phyloP scores from a whole-genome alignment of 495 filamentous ascomycete genomes.

The Penicillium steckii region DNA sequence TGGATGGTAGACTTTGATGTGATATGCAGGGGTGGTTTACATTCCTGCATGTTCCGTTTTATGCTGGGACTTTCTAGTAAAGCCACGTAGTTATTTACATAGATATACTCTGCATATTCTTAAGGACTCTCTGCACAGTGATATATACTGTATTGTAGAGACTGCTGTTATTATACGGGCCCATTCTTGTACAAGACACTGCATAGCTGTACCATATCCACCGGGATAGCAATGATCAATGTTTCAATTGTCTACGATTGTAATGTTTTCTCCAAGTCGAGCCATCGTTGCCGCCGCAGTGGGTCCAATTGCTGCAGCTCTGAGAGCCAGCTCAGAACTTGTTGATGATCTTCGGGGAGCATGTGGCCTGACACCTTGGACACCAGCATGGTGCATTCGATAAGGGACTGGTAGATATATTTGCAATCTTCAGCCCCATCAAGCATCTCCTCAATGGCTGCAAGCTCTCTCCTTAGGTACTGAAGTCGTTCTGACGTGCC shows the following conservation, averaged over 20 bases:
- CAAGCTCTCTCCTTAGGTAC: conserved; percentile 68
- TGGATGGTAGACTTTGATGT: too few species aligned
- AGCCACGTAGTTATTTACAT: neutral
- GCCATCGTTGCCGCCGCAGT: conserved; percentile 66
- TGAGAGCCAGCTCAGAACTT: conserved; percentile 58
- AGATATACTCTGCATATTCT: too few species aligned
- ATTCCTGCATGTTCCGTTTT: neutral
- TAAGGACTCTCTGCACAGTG: too few species aligned
- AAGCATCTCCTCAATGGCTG: conserved; percentile 67
- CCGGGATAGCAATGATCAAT: neutral
- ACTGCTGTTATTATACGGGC: neutral
- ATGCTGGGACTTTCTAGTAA: neutral
- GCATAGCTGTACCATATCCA: neutral
- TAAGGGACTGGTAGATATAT: conserved; percentile 76
- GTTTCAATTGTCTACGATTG: conserved; percentile 9
- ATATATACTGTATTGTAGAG: too few species aligned
- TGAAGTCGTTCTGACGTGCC: conserved; percentile 58
- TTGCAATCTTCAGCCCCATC: conserved; percentile 74
- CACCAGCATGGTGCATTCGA: conserved; percentile 52
- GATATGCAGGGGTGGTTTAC: conserved; percentile 1
- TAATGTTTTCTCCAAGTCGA: conserved; percentile 53
- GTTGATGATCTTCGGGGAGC: conserved; percentile 37
- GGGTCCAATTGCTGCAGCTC: conserved; percentile 67
- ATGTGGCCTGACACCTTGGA: conserved; percentile 35
- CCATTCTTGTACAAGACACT: neutral